Base-by-base conservation (phyloP, 2,329 filamentous ascomycete genomes). In the Exophiala oligosperma region DNA sequence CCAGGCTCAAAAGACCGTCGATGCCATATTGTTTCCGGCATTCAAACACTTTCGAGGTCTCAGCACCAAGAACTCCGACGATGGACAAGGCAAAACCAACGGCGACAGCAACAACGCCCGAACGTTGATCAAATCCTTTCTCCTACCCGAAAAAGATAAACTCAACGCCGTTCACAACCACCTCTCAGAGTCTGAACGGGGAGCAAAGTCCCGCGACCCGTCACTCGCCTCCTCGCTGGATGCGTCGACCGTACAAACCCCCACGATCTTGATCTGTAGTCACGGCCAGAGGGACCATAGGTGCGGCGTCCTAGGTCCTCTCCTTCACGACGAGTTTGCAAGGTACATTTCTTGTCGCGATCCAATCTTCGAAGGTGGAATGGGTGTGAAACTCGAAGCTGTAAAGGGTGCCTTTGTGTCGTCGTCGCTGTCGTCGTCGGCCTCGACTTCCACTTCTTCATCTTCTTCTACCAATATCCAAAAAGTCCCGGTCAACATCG, bases 271-370 rank as follows among this genome's bases (percentile, higher is more conserved):
- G 21, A 88, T 97, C 44, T 99, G 94, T 70, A 91, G 92, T 0
- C 94, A 99, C 67, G 89, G 88, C 12, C 86, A 86, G 2, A 81
- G 94, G 9, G 94, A 99, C 70, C 77, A 80, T 67, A 82, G 94
- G 52, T 99, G 94, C 69, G 93, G 94, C 0, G 75, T 90, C 23
- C 79, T 93, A 63, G 92, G 91, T 0, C 91, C 92, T 0, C 74
- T 91, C 1, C 77, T 97, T 12, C 78, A 84, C 65, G 74, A 74
- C 0, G 88, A 92, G 66, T 97, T 97, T 65, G 81, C 85, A 64
- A 44, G 49, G 28, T 61, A 60, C 48, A 51, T 60, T 28, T 46
- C 44, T 37, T 24, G 44, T 11, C 59, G 57, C 4, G 32, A 41
- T 17, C 17, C 17, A 17, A 35, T 17, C 26, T 32, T 40, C 9